Base-by-base conservation (phyloP, 2,329 filamentous ascomycete species). In the Cytospora paraplurivora region DNA sequence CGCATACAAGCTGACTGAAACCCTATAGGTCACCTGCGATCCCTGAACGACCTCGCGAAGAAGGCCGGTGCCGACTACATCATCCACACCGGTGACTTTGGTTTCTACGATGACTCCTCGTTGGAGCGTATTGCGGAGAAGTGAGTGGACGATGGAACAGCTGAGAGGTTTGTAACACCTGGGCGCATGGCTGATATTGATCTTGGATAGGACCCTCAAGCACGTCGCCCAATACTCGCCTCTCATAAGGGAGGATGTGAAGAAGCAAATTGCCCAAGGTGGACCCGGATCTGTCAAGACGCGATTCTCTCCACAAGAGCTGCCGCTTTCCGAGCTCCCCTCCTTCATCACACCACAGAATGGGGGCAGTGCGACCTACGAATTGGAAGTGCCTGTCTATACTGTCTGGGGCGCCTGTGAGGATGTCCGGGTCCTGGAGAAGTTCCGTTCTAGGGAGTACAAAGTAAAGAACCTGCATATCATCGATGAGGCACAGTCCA, bases 391-490 rank as follows among this genome's bases (percentile, higher is more conserved):
- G 63, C 95, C 95, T 0, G 95, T 99, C 62, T 98, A 97, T 80
- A 99, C 95, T 49, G 95, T 99, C 44, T 99, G 95, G 95, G 95
- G 95, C 74, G 95, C 95, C 55, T 99, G 95, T 74, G 95, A 99
- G 78, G 95, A 99, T 83, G 95, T 99, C 21, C 89, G 95, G 63
- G 95, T 99, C 34, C 79, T 99, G 72, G 95, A 99, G 78, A 97
- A 97, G 81, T 96, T 99, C 78, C 87, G 95, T 67, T 97, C 95
- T 13, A 92, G 92, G 69, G 95, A 99, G 79, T 99, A 99, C 82
- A 98, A 97, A 81, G 91, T 99, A 49, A 88, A 89, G 72, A 99
- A 99, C 76, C 86, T 99, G 69, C 93, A 97, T 82, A 97, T 99
- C 74, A 97, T 99, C 71, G 95, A 99, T 70, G 95, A 99, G 81